Evolutionary conservation across 2,329 filamentous ascomycete species (phyloP).

Genomic region (Trichothecium roseum): DNA sequence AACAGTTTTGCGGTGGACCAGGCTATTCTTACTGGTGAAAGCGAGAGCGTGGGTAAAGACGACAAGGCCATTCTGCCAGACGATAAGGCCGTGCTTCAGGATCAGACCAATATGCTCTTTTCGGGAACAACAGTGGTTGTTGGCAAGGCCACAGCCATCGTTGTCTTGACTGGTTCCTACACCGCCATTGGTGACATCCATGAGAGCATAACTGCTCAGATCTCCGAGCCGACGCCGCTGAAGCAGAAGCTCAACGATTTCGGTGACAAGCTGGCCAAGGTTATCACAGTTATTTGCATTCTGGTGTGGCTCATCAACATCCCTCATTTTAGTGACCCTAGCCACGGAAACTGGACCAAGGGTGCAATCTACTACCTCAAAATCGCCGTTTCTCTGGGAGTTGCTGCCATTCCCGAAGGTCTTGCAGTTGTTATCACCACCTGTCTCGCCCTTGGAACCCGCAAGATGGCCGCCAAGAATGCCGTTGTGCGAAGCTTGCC

Average conservation of each 20-base stretch:
- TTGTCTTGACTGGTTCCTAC: conserved; percentile 77
- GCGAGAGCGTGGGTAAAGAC: conserved; percentile 91
- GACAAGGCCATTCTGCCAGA: conserved; percentile 57
- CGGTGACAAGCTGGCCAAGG: conserved; percentile 90
- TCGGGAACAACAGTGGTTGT: conserved; percentile 96
- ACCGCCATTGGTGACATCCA: conserved; percentile 98
- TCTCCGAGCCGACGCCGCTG: conserved; percentile 90
- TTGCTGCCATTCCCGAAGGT: conserved; percentile 95
- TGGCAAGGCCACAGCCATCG: conserved; percentile 82
- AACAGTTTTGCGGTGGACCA: conserved; percentile 97
- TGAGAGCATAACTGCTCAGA: conserved; percentile 95
- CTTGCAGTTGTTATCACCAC: conserved; percentile 98
- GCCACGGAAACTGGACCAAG: conserved; percentile 88
- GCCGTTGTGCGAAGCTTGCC: conserved; percentile 92
- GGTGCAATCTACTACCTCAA: conserved; percentile 99
- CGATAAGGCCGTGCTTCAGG: conserved; percentile 83
- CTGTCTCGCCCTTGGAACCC: conserved; percentile 86
- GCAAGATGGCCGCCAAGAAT: conserved; percentile 98
- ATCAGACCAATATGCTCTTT: conserved; percentile 96
- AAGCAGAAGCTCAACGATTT: conserved; percentile 99
- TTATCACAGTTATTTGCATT: conserved; percentile 94
- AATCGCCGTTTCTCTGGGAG: conserved; percentile 95
- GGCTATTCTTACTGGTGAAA: conserved; percentile 93
- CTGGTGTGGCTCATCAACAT: conserved; percentile 98
- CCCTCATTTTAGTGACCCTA: conserved; percentile 89